Conservation (phyloP, 2,329 filamentous ascomycete species). For the Alternaria infectoria region DNA sequence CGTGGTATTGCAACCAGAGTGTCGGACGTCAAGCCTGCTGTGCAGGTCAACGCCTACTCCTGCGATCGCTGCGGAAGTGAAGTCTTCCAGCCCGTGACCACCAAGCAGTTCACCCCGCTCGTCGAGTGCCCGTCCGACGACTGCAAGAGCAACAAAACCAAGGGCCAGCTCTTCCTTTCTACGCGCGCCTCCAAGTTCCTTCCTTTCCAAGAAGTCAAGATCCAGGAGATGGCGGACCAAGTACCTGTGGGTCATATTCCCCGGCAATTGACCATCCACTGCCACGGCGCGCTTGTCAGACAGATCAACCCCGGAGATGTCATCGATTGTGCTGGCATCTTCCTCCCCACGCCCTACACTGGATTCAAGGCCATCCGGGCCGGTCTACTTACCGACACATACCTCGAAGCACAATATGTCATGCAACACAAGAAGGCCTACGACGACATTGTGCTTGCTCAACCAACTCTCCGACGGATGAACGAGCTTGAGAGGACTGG, state of each 20-base stretch:
- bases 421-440: slow-evolving; percentile 98
- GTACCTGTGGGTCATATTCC: slow-evolving; percentile 98
- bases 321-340: slow-evolving; percentile 92
- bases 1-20: slow-evolving; percentile 93
- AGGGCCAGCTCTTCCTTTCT: slow-evolving; percentile 90
- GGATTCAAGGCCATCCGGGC: slow-evolving; percentile 97
- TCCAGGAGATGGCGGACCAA: slow-evolving; percentile 99
- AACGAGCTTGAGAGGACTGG: slow-evolving; percentile 83
- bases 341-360: slow-evolving; percentile 97
- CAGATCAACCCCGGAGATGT: slow-evolving; percentile 93
- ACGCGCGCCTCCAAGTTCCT: slow-evolving; percentile 97
- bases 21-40: slow-evolving; percentile 95
- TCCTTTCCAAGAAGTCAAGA: slow-evolving; percentile 97
- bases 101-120: slow-evolving; percentile 89
- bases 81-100: slow-evolving; percentile 93
- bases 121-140: slow-evolving; percentile 87
- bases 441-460: slow-evolving; percentile 86
- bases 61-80: slow-evolving; percentile 96
- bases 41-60: slow-evolving; percentile 97
- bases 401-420: slow-evolving; percentile 91
- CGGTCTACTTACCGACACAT: slow-evolving; percentile 95
- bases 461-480: slow-evolving; percentile 79
- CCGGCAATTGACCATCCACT: slow-evolving; percentile 85
- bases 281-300: slow-evolving; percentile 83
- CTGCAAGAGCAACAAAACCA: slow-evolving; percentile 87